Percentiles rank a stretch among this genome's conserved stretches.
phyloP scores from a whole-genome alignment of 441 rosid genomes.

The Arabidopsis hybrid region DNA sequence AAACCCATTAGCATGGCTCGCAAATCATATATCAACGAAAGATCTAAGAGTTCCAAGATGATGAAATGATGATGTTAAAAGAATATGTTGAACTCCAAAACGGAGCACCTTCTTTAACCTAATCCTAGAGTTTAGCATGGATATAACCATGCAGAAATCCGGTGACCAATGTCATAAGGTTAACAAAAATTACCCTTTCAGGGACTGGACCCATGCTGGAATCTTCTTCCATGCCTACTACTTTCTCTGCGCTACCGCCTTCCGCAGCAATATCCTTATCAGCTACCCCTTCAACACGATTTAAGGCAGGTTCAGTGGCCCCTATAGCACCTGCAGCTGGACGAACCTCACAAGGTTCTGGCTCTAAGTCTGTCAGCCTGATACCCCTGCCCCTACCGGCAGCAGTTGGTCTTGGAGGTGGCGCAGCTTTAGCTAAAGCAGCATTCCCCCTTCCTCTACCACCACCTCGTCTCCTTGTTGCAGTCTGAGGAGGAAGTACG shows the following conservation, averaged over 20 bases:
- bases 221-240: slow-evolving; percentile 82
- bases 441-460: slow-evolving; percentile 97
- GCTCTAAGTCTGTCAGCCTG: slow-evolving; percentile 84
- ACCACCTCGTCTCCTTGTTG: slow-evolving; percentile 87
- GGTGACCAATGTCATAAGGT: slow-evolving; percentile 31
- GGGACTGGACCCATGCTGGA: slow-evolving; percentile 84
- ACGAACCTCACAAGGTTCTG: slow-evolving; percentile 78
- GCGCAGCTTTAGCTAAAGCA: slow-evolving; percentile 79
- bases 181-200: slow-evolving; percentile 66
- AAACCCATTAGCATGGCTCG: slow-evolving; percentile 2
- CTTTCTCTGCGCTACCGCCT: slow-evolving; percentile 80
- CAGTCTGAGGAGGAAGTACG: slow-evolving; percentile 70
- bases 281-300: slow-evolving; percentile 76
- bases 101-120: neutral
- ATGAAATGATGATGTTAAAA: neutral
- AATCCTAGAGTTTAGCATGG: neutral
- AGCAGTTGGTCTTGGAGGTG: slow-evolving; percentile 71
- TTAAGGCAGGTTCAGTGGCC: slow-evolving; percentile 71
- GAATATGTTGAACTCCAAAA: slow-evolving; percentile 10
- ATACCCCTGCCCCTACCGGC: slow-evolving; percentile 91
- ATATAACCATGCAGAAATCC: slow-evolving; percentile 1
- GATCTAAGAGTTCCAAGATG: slow-evolving; percentile 10
- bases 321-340: slow-evolving; percentile 71
- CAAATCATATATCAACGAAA: slow-evolving; percentile 22
- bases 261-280: slow-evolving; percentile 82